Conservation (phyloP, 768 basidiomycete species). For the Mycena maculata region DNA sequence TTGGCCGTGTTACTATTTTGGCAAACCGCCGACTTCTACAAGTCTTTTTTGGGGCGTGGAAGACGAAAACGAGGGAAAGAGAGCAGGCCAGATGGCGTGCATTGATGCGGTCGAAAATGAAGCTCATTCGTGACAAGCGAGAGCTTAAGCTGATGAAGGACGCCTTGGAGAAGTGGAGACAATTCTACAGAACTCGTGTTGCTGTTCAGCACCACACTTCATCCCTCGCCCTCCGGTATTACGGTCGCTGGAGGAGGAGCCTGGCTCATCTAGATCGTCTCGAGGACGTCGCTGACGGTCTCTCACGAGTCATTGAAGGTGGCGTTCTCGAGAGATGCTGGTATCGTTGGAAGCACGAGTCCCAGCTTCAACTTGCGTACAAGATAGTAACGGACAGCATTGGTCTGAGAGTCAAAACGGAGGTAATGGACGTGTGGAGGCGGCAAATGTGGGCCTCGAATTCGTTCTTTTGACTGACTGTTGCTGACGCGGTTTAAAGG, state of each 20-base stretch:
- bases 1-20: conserved; percentile 55
- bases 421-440: conserved; percentile 68
- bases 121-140: conserved; percentile 64
- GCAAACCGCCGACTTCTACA: conserved; percentile 59
- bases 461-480: neutral
- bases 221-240: conserved; percentile 56
- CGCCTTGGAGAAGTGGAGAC: conserved; percentile 77
- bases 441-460: conserved; percentile 58
- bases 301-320: conserved; percentile 52
- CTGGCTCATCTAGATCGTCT: conserved; percentile 55
- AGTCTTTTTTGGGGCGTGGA: conserved; percentile 64
- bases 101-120: conserved; percentile 81
- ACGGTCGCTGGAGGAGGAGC: conserved; percentile 65
- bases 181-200: conserved; percentile 60
- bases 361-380: conserved; percentile 59
- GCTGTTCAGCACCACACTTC: conserved; percentile 64
- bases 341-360: conserved; percentile 66
- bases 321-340: conserved; percentile 57
- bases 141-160: conserved; percentile 65
- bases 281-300: conserved; percentile 63
- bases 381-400: conserved; percentile 56
- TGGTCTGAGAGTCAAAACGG: conserved; percentile 60
- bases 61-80: conserved; percentile 61
- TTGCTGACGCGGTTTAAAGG: conserved; percentile 47
- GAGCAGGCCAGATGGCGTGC: conserved; percentile 71